Evolutionary conservation across 192 early-diverging fungal species (phyloP).

Genomic region (Rhizophlyctis rosea): DNA sequence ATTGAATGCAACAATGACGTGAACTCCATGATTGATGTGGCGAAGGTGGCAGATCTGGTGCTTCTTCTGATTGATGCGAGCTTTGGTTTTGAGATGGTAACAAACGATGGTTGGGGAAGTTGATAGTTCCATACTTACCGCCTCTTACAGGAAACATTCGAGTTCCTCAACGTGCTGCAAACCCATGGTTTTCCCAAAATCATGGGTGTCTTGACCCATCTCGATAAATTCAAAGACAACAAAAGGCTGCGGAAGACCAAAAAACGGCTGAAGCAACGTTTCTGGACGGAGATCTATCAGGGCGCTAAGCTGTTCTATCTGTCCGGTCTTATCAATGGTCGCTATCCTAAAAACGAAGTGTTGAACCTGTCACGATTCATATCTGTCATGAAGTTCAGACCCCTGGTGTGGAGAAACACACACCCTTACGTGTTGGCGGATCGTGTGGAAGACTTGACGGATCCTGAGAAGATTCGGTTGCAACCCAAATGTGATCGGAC

Average conservation of each 20-base stretch:
- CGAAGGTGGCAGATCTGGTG: slow-evolving; percentile 94
- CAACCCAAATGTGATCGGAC: slow-evolving; percentile 89
- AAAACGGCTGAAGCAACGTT: slow-evolving; percentile 94
- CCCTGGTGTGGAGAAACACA: slow-evolving; percentile 92
- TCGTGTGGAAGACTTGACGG: slow-evolving; percentile 94
- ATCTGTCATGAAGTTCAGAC: slow-evolving; percentile 97
- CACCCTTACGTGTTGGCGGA: slow-evolving; percentile 98
- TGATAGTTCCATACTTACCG: too few relatives aligned
- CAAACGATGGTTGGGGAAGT: neutral
- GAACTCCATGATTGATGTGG: slow-evolving; percentile 96
- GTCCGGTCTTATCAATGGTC: slow-evolving; percentile 92
- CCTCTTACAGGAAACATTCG: slow-evolving; percentile 96
- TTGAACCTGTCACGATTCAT: slow-evolving; percentile 95
- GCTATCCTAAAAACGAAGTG: slow-evolving; percentile 90
- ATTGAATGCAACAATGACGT: slow-evolving; percentile 96
- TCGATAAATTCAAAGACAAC: slow-evolving; percentile 94
- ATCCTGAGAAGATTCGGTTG: slow-evolving; percentile 75
- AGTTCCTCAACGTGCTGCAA: slow-evolving; percentile 96
- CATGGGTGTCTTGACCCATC: slow-evolving; percentile 96
- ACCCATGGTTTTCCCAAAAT: slow-evolving; percentile 96
- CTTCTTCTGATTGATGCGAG: slow-evolving; percentile 93
- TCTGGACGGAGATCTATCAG: slow-evolving; percentile 99
- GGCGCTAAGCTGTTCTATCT: slow-evolving; percentile 98
- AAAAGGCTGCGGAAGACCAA: slow-evolving; percentile 85
- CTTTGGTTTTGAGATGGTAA: slow-evolving; percentile 97